Conservation (phyloP, 139 green algal species). For the Choricystis sp. region DNA sequence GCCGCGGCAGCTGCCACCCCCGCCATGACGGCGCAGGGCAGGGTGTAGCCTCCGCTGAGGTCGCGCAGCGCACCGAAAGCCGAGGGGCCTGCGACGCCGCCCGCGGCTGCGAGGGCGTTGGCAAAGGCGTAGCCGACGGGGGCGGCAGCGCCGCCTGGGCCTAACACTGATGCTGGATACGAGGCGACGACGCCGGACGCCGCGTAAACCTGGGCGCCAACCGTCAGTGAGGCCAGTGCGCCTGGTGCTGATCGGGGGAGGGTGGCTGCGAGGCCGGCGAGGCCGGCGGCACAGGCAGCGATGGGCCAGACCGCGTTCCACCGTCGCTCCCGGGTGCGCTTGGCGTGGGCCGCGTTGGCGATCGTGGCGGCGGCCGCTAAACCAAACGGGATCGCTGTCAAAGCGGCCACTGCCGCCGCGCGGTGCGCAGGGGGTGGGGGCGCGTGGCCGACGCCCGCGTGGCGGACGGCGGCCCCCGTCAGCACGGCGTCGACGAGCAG, state of each 20-base stretch:
- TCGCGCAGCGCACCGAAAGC: neutral
- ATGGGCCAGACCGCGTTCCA: neutral
- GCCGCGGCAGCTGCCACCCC: neutral
- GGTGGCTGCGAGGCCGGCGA: neutral
- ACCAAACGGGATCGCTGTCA: neutral
- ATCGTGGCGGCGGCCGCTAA: neutral
- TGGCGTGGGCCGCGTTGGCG: neutral
- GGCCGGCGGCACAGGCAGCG: neutral
- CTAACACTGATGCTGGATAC: neutral
- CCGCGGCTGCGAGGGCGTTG: neutral
- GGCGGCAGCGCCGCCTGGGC: no score
- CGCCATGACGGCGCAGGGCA: neutral
- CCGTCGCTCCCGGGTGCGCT: neutral
- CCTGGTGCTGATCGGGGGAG: neutral
- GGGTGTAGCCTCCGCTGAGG: neutral
- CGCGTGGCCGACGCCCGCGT: neutral
- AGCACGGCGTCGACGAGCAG: neutral
- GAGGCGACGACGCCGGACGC: neutral
- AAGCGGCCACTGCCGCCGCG: no score
- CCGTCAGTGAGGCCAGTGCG: neutral
- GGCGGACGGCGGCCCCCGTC: no score
- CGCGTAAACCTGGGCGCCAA: neutral
- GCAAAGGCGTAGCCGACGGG: neutral
- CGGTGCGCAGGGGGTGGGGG: no score
- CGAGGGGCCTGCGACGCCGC: neutral